These are phyloP conservation scores for Fusarium protoensiforme DNA, from an alignment of 2,329 filamentous ascomycete species.

Conservation along the genomic window DNA sequence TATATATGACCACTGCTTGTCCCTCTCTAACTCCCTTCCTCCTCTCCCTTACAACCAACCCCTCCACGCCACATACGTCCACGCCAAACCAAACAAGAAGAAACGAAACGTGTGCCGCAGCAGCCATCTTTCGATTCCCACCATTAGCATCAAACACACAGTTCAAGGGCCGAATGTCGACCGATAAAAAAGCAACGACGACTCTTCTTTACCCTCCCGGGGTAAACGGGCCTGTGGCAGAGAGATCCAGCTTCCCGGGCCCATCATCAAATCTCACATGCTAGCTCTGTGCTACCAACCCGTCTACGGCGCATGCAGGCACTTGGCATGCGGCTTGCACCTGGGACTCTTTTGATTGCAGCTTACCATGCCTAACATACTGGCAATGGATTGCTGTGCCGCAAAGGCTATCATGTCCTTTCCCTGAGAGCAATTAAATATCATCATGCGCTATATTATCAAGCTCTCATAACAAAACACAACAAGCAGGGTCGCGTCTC, in stretches of 20 bases:
- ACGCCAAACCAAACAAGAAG: constrained; percentile 13
- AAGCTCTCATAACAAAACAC: background rate
- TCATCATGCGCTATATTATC: background rate
- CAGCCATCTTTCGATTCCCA: background rate
- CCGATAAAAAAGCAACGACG: background rate
- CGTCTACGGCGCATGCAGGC: background rate
- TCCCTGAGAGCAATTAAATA: background rate
- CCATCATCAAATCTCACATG: background rate
- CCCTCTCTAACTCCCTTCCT: constrained; percentile 6
- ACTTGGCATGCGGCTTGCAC: background rate
- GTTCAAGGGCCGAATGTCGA: background rate
- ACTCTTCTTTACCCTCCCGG: background rate
- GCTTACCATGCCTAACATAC: background rate
- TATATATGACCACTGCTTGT: background rate
- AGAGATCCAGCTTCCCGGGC: background rate
- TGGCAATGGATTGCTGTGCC: background rate
- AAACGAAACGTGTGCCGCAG: constrained; percentile 15
- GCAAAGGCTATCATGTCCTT: background rate
- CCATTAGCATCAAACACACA: background rate
- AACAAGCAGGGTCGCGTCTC: constrained; percentile 26
- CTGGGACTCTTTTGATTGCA: background rate
- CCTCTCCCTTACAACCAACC: constrained; percentile 15
- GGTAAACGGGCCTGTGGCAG: background rate
- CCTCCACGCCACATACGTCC: constrained; percentile 33
- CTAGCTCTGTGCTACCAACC: background rate